A percentile compares a stretch with the other conserved stretches of the same genome.
Evolutionary conservation across 805 yeast genomes (phyloP).

Genomic region (Yamadazyma paraphyllophila): DNA sequence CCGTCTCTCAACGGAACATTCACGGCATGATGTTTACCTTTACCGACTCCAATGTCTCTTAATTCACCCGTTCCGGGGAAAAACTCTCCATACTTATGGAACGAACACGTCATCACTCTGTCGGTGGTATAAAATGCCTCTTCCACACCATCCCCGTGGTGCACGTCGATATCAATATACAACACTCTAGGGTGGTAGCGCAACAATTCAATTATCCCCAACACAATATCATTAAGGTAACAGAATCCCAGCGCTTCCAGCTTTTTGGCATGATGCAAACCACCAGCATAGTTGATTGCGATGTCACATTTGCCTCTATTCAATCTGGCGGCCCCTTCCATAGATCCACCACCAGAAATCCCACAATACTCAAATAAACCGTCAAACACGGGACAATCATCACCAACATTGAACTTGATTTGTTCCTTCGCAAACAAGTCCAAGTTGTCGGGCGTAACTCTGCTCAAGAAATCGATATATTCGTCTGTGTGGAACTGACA

Average conservation of each 20-base stretch:
- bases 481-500: slow-evolving; percentile 98
- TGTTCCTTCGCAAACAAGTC: slow-evolving; percentile 86
- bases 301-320: slow-evolving; percentile 88
- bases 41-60: slow-evolving; percentile 87
- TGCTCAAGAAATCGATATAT: slow-evolving; percentile 84
- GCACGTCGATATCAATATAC: slow-evolving; percentile 92
- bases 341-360: slow-evolving; percentile 89
- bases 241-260: slow-evolving; percentile 95
- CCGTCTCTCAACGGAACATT: slow-evolving; percentile 96
- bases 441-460: slow-evolving; percentile 90
- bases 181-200: slow-evolving; percentile 90
- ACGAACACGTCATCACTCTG: slow-evolving; percentile 93
- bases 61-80: slow-evolving; percentile 97
- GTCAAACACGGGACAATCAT: slow-evolving; percentile 93
- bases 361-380: slow-evolving; percentile 92
- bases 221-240: slow-evolving; percentile 89
- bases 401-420: slow-evolving; percentile 92
- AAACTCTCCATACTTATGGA: slow-evolving; percentile 95
- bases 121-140: slow-evolving; percentile 96
- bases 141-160: slow-evolving; percentile 98
- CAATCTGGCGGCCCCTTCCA: slow-evolving; percentile 89
- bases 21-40: slow-evolving; percentile 84
- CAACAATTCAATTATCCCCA: slow-evolving; percentile 81
- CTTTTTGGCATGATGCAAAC: slow-evolving; percentile 97
- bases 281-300: slow-evolving; percentile 97